Evolutionary conservation across 495 filamentous ascomycete species (phyloP), one percentile per base, ranked within the genome.

Genomic region (Extremus antarcticus): DNA sequence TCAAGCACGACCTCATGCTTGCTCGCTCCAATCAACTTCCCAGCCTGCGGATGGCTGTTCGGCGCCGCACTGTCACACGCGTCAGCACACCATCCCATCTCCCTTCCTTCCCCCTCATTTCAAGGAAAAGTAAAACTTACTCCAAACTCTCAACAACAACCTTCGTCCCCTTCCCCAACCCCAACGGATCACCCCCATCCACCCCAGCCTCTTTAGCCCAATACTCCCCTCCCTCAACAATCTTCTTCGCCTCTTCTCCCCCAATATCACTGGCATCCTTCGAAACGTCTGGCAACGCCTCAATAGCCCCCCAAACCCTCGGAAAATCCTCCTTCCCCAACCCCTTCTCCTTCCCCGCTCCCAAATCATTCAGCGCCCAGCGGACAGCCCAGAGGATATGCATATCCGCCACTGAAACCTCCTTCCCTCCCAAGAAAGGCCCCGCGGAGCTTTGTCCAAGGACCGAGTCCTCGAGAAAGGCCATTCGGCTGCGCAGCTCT

Each of bases 361-460:
- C 59, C 25, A 65, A 40, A 13, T 38, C 50, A 3, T 52, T 60
- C 53, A 62, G 22, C n/a, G 41, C 53, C 63, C 63, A 65, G n/a
- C 56, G 32, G 2, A 63, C 16, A 19, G 16, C 21, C 50, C 50
- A 65, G 21, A 56, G 43, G 23, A 59, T 47, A 55, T 65, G 63
- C 19, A 65, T 40, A 29, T 65, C 63, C 3, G 60, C 55, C 15
- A 63, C 23, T 17, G 21, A 41, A 38, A 57, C n/a, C 46, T 53
- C 59, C 19, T 51, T 25, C 19, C 60, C 63, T 15, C 38, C 39
- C 11, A 55, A 46, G 39, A 45, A 63, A 2, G 56, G 41, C 4
- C 55, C 58, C n/a, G n/a, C n/a, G 16, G 15, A 25, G 1, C 16
- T 17, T 43, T 29, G 47, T 1, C 53, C 17, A 17, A 60, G 29